A percentile compares a stretch with the other conserved stretches of the same genome.
Evolutionary conservation across 78 protist species (phyloP).

Genomic region (Pirum gemmata): DNA sequence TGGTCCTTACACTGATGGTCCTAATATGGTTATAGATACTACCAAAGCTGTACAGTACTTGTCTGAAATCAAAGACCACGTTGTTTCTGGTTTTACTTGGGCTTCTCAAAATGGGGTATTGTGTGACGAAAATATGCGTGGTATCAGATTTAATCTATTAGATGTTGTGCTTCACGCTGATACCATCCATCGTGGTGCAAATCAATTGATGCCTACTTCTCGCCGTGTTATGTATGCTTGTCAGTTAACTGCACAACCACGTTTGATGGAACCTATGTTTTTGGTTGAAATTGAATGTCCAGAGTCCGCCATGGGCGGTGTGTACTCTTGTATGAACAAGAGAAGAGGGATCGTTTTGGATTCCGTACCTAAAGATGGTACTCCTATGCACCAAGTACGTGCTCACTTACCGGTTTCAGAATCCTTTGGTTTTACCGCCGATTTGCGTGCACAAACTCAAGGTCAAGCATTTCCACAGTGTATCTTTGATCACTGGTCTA

Average conservation of each 20-base stretch:
- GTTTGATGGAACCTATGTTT: conserved; percentile 91
- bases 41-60: conserved; percentile 78
- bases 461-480: conserved; percentile 99
- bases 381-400: conserved; percentile 79
- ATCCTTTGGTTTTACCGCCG: conserved; percentile 98
- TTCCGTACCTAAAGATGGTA: conserved; percentile 80
- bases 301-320: conserved; percentile 81
- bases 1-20: conserved; percentile 92
- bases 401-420: conserved; percentile 95
- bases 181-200: conserved; percentile 97
- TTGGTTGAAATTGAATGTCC: conserved; percentile 83
- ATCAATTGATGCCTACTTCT: conserved; percentile 83
- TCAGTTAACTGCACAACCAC: conserved; percentile 74
- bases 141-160: conserved; percentile 75
- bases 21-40: conserved; percentile 85
- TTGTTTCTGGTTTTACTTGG: conserved; percentile 90
- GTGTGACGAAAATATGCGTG: conserved; percentile 95
- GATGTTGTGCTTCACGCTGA: conserved; percentile 97
- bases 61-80: conserved; percentile 91
- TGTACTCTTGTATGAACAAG: conserved; percentile 79
- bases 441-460: conserved; percentile 88
- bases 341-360: conserved; percentile 85
- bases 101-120: conserved; percentile 89
- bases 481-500: conserved; percentile 93
- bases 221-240: conserved; percentile 82